Base-by-base conservation (phyloP, 148 eudicot species). In the Silene latifolia region DNA sequence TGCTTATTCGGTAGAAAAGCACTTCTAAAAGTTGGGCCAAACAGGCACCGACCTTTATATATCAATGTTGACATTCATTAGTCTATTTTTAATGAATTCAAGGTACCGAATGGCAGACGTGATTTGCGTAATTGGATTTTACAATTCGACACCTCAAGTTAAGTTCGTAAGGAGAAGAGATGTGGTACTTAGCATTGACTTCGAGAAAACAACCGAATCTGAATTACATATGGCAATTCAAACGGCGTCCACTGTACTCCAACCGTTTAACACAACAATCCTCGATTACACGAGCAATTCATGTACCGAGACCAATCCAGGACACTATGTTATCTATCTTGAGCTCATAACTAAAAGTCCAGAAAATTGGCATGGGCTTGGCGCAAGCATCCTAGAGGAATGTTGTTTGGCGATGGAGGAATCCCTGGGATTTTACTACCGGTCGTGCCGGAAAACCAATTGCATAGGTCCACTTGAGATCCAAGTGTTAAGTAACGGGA, bases 131-230 rank as follows among this genome's bases (percentile, higher is more conserved):
- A 76, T 80, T 17, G 80, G 85, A 23, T 90, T 90, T 76, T 80
- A 90, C 81, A 90, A 88, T 79, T 59, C 86, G 32, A 87, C 95
- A 8, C 92, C 95, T 0, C 84, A 90, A 63, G 87, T 90, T 84
- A 79, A 83, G 73, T 90, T 88, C 74, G 63, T 90, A 0, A 74
- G 92, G 61, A 71, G 92, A 73, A 82, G 84, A 72, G 84, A 88
- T 35, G 89, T 88, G 53, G 25, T 88, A 1, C 79, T 86, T 12
- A 84, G 84, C 72, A 86, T 86, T 15, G 89, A 84, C 44, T 51
- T 82, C 2, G 89, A 84, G 71, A 84, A 84, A 71, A 86, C 89
- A 7, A 80, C 82, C 62, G 89, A 86, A 77, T 27, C 81, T 11
- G 87, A 86, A 71, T 58, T 86, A 9, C 89, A 86, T 6, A 73